Evolutionary conservation across 495 filamentous ascomycete genomes (phyloP).

Genomic region (Chaetomium fimeti): DNA sequence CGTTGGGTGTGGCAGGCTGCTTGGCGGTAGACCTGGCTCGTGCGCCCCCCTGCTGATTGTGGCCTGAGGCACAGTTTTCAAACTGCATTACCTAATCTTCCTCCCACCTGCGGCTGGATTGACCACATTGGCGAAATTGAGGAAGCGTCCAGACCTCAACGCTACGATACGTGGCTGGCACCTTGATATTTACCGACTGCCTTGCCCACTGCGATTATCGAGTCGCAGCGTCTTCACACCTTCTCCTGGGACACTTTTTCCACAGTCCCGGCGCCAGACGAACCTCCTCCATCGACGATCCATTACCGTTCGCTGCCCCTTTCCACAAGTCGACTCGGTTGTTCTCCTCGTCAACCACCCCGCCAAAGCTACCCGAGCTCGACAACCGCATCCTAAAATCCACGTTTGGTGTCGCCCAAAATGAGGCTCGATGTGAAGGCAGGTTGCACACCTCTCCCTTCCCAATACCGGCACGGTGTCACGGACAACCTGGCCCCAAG

Average conservation of each 20-base stretch:
- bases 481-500: conserved; percentile 27
- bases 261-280: background rate
- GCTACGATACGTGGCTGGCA: conserved; percentile 36
- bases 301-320: conserved; percentile 8
- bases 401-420: conserved; percentile 39
- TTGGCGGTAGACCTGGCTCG: background rate
- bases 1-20: background rate
- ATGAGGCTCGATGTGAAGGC: conserved; percentile 95
- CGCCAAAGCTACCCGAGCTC: conserved; percentile 31
- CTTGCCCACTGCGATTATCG: conserved; percentile 9
- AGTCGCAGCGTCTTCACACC: background rate
- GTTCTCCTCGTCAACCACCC: conserved; percentile 18
- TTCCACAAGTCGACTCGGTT: conserved; percentile 9
- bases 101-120: conserved; percentile 29
- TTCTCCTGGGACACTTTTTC: background rate
- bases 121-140: conserved; percentile 42
- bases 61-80: conserved; percentile 19
- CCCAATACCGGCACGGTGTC: conserved; percentile 12
- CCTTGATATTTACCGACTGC: conserved; percentile 23
- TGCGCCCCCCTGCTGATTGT: background rate
- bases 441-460: conserved; percentile 38
- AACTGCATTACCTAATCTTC: conserved; percentile 29
- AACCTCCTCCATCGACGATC: background rate
- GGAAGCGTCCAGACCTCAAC: conserved; percentile 26
- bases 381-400: conserved; percentile 2